phyloP scores from a whole-genome alignment of 208 protist species.

The Leishmania guyanensis region DNA sequence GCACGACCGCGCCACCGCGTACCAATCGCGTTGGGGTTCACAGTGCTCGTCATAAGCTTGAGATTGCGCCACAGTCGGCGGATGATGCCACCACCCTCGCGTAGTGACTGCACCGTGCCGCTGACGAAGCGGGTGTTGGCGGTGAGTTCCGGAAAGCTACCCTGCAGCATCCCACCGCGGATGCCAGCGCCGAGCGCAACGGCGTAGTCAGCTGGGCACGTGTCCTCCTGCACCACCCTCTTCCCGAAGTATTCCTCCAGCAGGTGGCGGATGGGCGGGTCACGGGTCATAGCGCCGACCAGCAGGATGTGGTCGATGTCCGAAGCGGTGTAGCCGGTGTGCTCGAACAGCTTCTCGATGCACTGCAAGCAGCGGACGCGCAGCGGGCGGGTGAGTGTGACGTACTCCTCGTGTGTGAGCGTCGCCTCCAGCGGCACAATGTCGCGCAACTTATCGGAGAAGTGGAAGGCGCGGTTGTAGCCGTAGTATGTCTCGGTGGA shows the following conservation, averaged over 20 bases:
- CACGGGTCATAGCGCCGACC: slow-evolving; percentile 91
- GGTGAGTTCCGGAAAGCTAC: slow-evolving; percentile 73
- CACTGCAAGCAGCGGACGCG: slow-evolving; percentile 81
- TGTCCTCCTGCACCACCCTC: slow-evolving; percentile 55
- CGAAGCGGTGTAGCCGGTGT: slow-evolving; percentile 51
- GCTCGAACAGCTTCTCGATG: slow-evolving; percentile 73
- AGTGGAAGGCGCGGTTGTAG: slow-evolving; percentile 90
- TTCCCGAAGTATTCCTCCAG: slow-evolving; percentile 85
- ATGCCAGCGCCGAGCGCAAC: slow-evolving; percentile 85
- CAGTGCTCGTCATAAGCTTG: slow-evolving; percentile 25
- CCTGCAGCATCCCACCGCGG: slow-evolving; percentile 86
- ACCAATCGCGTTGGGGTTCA: slow-evolving; percentile 89
- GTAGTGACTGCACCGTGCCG: slow-evolving; percentile 76
- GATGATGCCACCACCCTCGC: slow-evolving; percentile 49
- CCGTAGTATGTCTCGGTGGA: slow-evolving; percentile 89
- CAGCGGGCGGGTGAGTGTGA: slow-evolving; percentile 80
- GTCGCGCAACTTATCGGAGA: slow-evolving; percentile 81
- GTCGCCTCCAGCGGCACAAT: slow-evolving; percentile 89
- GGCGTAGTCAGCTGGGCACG: slow-evolving; percentile 89
- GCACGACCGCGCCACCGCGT: slow-evolving; percentile 84
- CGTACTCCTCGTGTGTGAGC: slow-evolving; percentile 85
- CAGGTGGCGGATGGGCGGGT: slow-evolving; percentile 87
- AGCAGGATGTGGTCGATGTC: slow-evolving; percentile 89
- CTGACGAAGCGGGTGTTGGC: slow-evolving; percentile 80
- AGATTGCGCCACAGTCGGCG: slow-evolving; percentile 35